Base-by-base conservation (phyloP, 148 eudicot genomes). In the Camellia japonica region DNA sequence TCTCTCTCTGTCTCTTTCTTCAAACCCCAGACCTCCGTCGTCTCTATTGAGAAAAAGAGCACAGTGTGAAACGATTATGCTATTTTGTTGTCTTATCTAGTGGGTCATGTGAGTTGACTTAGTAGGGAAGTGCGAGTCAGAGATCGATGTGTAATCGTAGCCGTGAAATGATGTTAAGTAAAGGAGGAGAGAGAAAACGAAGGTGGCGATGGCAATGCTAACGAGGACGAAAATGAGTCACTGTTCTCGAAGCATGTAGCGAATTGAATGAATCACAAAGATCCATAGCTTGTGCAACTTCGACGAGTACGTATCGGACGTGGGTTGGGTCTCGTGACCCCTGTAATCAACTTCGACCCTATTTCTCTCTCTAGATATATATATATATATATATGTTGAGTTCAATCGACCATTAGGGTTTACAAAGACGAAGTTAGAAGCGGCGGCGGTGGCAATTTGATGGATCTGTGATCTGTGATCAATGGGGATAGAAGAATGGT, bases 201-300 rank as follows among this genome's bases (percentile, higher is more conserved):
- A 67, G 20, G 94, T 79, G 56, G 97, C 88, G 81, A 95, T 75
- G 56, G 91, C 89, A 65, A 92, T 85, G 85, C 99, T 97, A 79
- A 90, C 63, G 82, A 95, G 59, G 66, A 91, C 86, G 83, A 93
- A 95, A 7, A 91, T 67, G 84, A 95, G 88, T 0, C 99, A 90
- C 60, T 95, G 92, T 59, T 95, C 97, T 7, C 91, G 89, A 51
- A 95, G 86, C 75, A 95, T 60, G 89, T 95, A 95, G 49, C 85
- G 90, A 49, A 95, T 75, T 64, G 93, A 92, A 3, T 88, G 92
- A 30, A 82, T 84, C 18, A 88, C 83, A 79, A 82, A 54, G 68
- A 74, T 67, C 91, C 92, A 95, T 12, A 90, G 97, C 65, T 95
- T 95, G 7, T 47, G 79, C 0, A 92, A 93, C 70, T 95, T 95